Evolutionary conservation across 2,329 filamentous ascomycete genomes (phyloP).

Genomic region (Septoria linicola): DNA sequence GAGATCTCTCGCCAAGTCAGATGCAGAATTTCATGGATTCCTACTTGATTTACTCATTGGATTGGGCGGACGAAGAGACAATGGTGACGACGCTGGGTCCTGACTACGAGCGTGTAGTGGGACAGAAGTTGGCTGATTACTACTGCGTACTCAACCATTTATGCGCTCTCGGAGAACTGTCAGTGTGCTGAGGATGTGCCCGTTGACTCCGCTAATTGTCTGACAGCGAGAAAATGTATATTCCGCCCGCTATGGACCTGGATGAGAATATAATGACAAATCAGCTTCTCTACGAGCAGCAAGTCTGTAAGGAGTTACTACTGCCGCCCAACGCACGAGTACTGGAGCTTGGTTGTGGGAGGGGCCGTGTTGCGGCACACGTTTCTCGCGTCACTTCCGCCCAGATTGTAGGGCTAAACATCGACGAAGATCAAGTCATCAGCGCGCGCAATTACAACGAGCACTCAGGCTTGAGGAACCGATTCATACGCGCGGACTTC

Average conservation of each 20-base stretch:
- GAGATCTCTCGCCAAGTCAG: conserved; percentile 29
- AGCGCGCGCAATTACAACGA: conserved; percentile 30
- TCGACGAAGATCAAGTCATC: conserved; percentile 33
- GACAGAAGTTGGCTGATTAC: conserved; percentile 32
- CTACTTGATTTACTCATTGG: conserved; percentile 34
- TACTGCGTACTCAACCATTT: conserved; percentile 35
- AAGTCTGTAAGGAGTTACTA: conserved; percentile 29
- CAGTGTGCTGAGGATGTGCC: background rate
- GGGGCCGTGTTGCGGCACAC: conserved; percentile 35
- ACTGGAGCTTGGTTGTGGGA: conserved; percentile 34
- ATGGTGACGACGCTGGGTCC: conserved; percentile 32
- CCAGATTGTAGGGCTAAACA: conserved; percentile 33
- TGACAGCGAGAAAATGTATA: conserved; percentile 33
- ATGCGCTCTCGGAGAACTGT: conserved; percentile 33
- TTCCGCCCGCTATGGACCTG: conserved; percentile 32
- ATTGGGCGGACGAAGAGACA: conserved; percentile 32
- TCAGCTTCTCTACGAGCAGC: conserved; percentile 34
- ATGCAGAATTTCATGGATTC: conserved; percentile 35
- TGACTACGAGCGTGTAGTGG: conserved; percentile 32
- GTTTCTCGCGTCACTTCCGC: conserved; percentile 31
- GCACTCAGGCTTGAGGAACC: conserved; percentile 24
- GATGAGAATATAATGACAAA: conserved; percentile 25
- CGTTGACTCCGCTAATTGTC: background rate
- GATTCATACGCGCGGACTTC: conserved; percentile 31
- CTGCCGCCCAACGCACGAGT: conserved; percentile 30